phyloP scores from a whole-genome alignment of 768 basidiomycete species.

The Calocybe gangraenosa region DNA sequence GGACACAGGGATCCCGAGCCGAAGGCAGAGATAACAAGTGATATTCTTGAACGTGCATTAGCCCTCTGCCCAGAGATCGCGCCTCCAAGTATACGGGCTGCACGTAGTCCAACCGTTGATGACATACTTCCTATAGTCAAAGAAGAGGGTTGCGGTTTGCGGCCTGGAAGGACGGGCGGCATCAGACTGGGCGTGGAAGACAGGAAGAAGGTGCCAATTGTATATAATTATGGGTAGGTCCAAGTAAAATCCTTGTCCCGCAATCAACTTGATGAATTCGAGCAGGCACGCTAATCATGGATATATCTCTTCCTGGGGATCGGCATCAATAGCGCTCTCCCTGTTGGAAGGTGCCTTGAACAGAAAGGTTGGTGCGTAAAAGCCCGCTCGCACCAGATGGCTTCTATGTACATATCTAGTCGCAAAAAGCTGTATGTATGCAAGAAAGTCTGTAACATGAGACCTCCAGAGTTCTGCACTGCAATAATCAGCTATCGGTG shows the following conservation, averaged over 20 bases:
- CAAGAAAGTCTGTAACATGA: too few species aligned
- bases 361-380: neutral
- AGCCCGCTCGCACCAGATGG: too few species aligned
- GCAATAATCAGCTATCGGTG: neutral
- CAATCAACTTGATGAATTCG: neutral
- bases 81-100: slow-evolving; percentile 37
- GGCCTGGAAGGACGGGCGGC: slow-evolving; percentile 56
- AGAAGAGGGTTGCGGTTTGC: slow-evolving; percentile 49
- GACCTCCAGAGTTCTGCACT: too few species aligned
- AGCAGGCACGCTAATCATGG: slow-evolving; percentile 59
- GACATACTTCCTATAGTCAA: slow-evolving; percentile 47
- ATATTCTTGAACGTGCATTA: slow-evolving; percentile 49
- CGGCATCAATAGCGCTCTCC: slow-evolving; percentile 43
- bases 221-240: slow-evolving; percentile 64
- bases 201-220: slow-evolving; percentile 38
- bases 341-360: slow-evolving; percentile 33
- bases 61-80: slow-evolving; percentile 47
- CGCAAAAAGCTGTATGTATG: too few species aligned
- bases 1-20: slow-evolving; percentile 50
- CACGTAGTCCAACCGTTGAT: slow-evolving; percentile 39
- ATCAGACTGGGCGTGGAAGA: slow-evolving; percentile 47
- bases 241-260: neutral
- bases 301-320: slow-evolving; percentile 64
- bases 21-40: slow-evolving; percentile 51
- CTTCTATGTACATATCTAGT: too few species aligned